Conservation (phyloP, 768 basidiomycete genomes). For the Multifurca ochricompacta region DNA sequence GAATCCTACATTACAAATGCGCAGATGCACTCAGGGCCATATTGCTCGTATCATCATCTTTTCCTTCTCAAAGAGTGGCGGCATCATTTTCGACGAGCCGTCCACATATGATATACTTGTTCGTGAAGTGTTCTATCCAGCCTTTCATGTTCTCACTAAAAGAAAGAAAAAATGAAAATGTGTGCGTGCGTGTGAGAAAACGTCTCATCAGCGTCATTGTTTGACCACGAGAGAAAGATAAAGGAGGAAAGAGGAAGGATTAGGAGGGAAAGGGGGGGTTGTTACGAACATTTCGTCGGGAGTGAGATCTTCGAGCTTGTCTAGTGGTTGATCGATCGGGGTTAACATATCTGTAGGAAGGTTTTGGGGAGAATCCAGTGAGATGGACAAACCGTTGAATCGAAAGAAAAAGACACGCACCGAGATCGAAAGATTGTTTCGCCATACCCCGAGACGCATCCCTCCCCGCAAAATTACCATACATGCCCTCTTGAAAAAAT, state of each 20-base stretch:
- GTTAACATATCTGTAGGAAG: slow-evolving; percentile 98
- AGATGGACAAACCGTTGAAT: slow-evolving; percentile 1
- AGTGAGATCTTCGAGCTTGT: slow-evolving; percentile 72
- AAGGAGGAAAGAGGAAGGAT: too few species aligned
- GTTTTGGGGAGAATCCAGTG: slow-evolving; percentile 4
- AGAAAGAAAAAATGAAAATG: background rate
- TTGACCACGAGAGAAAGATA: background rate
- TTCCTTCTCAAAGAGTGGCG: too few species aligned
- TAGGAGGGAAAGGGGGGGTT: too few species aligned
- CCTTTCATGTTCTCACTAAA: slow-evolving; percentile 88
- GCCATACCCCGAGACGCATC: slow-evolving; percentile 98
- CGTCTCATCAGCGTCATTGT: background rate
- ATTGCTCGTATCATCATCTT: too few species aligned
- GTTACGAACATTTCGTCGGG: slow-evolving; percentile 77
- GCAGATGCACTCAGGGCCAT: too few species aligned
- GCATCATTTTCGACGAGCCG: slow-evolving; percentile 73
- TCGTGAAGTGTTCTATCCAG: slow-evolving; percentile 91
- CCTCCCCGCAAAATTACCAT: slow-evolving; percentile 94
- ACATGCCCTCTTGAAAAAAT: slow-evolving; percentile 68
- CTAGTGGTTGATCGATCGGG: slow-evolving; percentile 76
- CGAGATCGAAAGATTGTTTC: slow-evolving; percentile 91
- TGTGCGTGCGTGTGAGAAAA: too few species aligned
- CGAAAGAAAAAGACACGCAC: slow-evolving; percentile 35
- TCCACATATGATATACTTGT: slow-evolving; percentile 89
- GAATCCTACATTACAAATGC: too few species aligned